Evolutionary conservation across 2,329 filamentous ascomycete genomes (phyloP).

Genomic region (Penicillium corylophilum): DNA sequence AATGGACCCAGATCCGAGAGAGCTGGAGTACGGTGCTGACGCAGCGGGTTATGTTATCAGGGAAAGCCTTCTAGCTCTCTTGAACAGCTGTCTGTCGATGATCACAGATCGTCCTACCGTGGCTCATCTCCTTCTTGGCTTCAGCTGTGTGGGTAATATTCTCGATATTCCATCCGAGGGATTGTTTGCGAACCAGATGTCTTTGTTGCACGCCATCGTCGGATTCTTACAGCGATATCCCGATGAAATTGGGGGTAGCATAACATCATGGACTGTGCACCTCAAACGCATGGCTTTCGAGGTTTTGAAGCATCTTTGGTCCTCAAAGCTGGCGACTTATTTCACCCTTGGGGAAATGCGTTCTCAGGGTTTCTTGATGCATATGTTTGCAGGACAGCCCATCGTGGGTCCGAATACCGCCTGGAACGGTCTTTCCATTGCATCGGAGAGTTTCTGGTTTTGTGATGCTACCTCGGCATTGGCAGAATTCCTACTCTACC

Average conservation of each 20-base stretch:
- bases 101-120: slow-evolving; percentile 78
- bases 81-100: slow-evolving; percentile 75
- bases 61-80: slow-evolving; percentile 77
- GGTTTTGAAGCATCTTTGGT: slow-evolving; percentile 79
- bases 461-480: slow-evolving; percentile 67
- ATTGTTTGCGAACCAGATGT: slow-evolving; percentile 68
- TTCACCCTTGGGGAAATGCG: slow-evolving; percentile 78
- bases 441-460: slow-evolving; percentile 65
- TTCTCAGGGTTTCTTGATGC: slow-evolving; percentile 74
- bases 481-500: slow-evolving; percentile 72
- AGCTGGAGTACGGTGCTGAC: slow-evolving; percentile 68
- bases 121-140: slow-evolving; percentile 86
- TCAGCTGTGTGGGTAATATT: slow-evolving; percentile 70
- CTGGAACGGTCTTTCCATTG: slow-evolving; percentile 70
- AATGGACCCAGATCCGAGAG: slow-evolving; percentile 64
- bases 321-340: slow-evolving; percentile 71
- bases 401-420: slow-evolving; percentile 66
- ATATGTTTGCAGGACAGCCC: slow-evolving; percentile 68
- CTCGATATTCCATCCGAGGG: slow-evolving; percentile 68
- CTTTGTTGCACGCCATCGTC: slow-evolving; percentile 81
- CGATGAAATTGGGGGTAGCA: slow-evolving; percentile 58
- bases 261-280: slow-evolving; percentile 67
- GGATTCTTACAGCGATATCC: slow-evolving; percentile 69
- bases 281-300: slow-evolving; percentile 68
- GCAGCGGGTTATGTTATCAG: slow-evolving; percentile 79